Conservation (phyloP, 768 basidiomycete genomes). For the Termitomyces sp. region DNA sequence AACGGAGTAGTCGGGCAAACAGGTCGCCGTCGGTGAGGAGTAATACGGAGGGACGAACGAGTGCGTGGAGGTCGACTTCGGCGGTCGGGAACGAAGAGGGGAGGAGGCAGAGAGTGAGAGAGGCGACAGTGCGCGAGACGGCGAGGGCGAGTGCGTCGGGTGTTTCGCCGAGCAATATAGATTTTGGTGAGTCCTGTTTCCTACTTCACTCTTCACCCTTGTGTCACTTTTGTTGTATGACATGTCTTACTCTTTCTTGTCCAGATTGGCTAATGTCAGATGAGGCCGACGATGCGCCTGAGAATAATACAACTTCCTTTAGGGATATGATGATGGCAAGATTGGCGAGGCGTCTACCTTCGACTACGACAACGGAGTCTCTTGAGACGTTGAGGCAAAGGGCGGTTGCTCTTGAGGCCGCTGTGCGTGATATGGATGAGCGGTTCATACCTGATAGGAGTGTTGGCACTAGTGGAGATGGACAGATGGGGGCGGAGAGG, state of each 20-base stretch:
- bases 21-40: neutral
- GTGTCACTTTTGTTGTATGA: neutral
- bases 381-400: neutral
- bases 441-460: neutral
- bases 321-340: neutral
- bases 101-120: neutral
- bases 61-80: slow-evolving; percentile 4
- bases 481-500: neutral
- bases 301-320: neutral
- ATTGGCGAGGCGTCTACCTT: neutral
- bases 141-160: neutral
- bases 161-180: neutral
- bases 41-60: neutral
- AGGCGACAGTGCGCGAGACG: neutral
- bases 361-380: neutral
- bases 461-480: neutral
- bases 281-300: neutral
- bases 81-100: neutral
- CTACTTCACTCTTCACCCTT: no score
- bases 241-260: neutral
- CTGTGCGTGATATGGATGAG: neutral
- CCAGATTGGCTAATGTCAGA: neutral
- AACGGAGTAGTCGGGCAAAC: neutral
- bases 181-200: neutral
- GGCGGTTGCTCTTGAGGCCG: neutral